phyloP scores from a whole-genome alignment of 768 basidiomycete species.

The Phylloporus sp. region DNA sequence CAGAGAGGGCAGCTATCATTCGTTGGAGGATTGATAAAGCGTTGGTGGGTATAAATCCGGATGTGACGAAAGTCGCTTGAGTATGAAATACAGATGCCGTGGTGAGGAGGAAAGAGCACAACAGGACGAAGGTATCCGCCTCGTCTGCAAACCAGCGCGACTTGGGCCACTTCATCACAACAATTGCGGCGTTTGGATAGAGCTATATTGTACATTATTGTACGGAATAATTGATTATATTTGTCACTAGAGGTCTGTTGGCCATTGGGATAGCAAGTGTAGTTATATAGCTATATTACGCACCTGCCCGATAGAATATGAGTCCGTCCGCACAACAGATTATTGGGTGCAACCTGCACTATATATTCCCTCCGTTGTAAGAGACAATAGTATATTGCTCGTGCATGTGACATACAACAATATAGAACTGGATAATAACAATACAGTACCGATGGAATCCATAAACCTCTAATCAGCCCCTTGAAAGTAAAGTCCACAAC shows the following conservation, averaged over 20 bases:
- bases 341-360: not conserved
- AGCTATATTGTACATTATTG: not conserved
- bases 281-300: not conserved
- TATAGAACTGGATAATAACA: not conserved
- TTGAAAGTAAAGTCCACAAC: no score
- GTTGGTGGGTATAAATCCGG: not conserved
- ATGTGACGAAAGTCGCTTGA: not conserved
- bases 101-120: constrained; percentile 4
- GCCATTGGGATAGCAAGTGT: not conserved
- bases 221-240: not conserved
- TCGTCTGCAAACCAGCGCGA: constrained; percentile 3
- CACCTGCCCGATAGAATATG: not conserved
- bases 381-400: not conserved
- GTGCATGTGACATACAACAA: not conserved
- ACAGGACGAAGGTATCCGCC: constrained; percentile 4
- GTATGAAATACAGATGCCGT: not conserved
- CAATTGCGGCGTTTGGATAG: not conserved
- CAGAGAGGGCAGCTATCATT: constrained; percentile 8
- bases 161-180: no score
- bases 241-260: not conserved
- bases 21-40: constrained; percentile 7
- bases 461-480: no score
- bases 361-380: not conserved
- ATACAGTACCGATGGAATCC: no score
- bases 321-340: not conserved